Evolutionary conservation across 1,284 basidiomycete genomes (phyloP).

Genomic region (Sanghuangporus baumii): DNA sequence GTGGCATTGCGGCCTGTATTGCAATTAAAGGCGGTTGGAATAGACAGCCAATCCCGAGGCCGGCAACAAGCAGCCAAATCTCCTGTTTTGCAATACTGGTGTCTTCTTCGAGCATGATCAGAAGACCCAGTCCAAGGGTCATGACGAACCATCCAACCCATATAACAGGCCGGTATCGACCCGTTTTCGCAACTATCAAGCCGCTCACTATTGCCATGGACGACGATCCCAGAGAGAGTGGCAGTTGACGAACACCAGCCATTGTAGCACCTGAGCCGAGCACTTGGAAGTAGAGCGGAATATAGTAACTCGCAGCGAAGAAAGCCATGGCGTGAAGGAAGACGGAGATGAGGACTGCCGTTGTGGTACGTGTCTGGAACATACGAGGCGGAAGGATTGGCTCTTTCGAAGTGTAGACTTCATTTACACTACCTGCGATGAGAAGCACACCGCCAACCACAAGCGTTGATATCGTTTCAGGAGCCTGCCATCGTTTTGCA

Average conservation of each 20-base stretch:
- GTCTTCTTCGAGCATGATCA: constrained; percentile 29
- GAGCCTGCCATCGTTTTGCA: constrained; percentile 24
- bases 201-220: constrained; percentile 13
- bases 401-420: constrained; percentile 41
- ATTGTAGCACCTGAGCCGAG: constrained; percentile 39
- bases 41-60: constrained; percentile 31
- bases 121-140: constrained; percentile 32
- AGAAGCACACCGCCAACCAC: constrained; percentile 40
- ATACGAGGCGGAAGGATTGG: constrained; percentile 49
- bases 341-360: constrained; percentile 32
- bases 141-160: constrained; percentile 25
- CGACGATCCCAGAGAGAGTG: constrained; percentile 35
- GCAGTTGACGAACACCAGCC: constrained; percentile 40
- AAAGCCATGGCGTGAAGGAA: constrained; percentile 38
- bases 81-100: constrained; percentile 28
- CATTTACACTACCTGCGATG: constrained; percentile 36
- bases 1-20: constrained; percentile 43
- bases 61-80: constrained; percentile 30
- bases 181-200: constrained; percentile 6
- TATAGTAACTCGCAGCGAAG: constrained; percentile 28
- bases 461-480: constrained; percentile 44
- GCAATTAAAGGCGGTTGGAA: constrained; percentile 33
- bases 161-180: constrained; percentile 17
- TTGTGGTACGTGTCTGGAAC: constrained; percentile 42
- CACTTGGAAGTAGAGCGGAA: constrained; percentile 37